Percentiles rank a stretch among this genome's conserved stretches.
phyloP scores from a whole-genome alignment of 2,329 filamentous ascomycete genomes.

The Venturia nashicola region DNA sequence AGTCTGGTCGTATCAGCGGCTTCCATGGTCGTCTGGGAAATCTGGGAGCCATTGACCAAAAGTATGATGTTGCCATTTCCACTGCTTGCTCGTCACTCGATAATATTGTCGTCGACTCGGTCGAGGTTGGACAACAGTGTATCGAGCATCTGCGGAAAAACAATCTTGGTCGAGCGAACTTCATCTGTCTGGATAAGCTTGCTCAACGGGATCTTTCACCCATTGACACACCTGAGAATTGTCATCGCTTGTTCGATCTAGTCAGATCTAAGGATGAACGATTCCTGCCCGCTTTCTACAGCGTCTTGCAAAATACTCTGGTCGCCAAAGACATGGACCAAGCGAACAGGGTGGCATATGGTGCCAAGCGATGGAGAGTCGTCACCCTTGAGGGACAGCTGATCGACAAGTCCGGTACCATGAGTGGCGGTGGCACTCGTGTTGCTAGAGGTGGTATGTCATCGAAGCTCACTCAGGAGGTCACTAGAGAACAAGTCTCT shows the following conservation, averaged over 20 bases:
- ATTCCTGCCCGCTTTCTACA: constrained; percentile 87
- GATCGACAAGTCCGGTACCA: constrained; percentile 96
- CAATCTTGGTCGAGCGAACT: constrained; percentile 90
- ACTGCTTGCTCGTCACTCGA: constrained; percentile 86
- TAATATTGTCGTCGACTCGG: constrained; percentile 93
- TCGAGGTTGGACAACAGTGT: constrained; percentile 93
- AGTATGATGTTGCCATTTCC: constrained; percentile 96
- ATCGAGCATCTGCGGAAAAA: constrained; percentile 97
- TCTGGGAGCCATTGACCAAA: constrained; percentile 81
- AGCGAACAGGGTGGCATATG: constrained; percentile 93
- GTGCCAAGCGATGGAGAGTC: constrained; percentile 85
- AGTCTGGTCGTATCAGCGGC: constrained; percentile 91
- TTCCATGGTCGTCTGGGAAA: constrained; percentile 95
- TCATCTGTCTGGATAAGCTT: constrained; percentile 87
- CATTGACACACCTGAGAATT: constrained; percentile 82
- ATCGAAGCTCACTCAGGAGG: constrained; percentile 80
- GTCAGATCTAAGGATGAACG: constrained; percentile 79
- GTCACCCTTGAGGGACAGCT: constrained; percentile 91
- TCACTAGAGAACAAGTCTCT: constrained; percentile 73
- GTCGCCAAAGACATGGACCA: constrained; percentile 90
- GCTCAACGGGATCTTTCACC: constrained; percentile 63
- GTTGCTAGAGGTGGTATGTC: constrained; percentile 94
- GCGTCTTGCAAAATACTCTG: constrained; percentile 86
- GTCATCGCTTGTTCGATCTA: constrained; percentile 84
- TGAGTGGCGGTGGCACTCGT: constrained; percentile 90